Evolutionary conservation across 257 asterid genomes (phyloP).

Genomic region (Vinca minor): DNA sequence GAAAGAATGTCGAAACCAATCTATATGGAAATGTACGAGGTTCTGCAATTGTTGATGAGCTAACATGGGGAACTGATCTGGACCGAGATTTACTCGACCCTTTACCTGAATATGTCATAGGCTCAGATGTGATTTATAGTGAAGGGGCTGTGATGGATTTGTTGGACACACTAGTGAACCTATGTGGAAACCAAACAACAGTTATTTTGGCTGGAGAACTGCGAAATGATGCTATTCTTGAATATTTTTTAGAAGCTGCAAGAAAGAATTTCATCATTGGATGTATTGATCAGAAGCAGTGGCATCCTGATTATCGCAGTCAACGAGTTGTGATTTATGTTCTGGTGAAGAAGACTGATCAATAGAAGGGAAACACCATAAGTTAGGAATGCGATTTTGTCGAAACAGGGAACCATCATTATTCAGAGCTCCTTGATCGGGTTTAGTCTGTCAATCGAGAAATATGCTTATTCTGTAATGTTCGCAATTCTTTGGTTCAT

Average conservation of each 20-base stretch:
- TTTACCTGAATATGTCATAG: conserved; percentile 72
- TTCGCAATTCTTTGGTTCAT: too few species aligned
- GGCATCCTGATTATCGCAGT: conserved; percentile 86
- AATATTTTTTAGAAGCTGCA: conserved; percentile 75
- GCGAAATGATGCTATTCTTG: conserved; percentile 85
- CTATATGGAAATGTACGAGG: conserved; percentile 69
- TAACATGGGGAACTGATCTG: conserved; percentile 76
- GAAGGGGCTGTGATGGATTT: conserved; percentile 80
- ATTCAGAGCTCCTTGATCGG: too few species aligned
- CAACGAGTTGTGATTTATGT: conserved; percentile 65
- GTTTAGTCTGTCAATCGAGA: too few species aligned
- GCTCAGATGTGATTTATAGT: conserved; percentile 83
- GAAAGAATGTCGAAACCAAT: conserved; percentile 70
- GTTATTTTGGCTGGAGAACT: conserved; percentile 85
- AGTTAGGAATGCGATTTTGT: too few species aligned
- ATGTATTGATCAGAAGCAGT: conserved; percentile 56
- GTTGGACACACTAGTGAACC: conserved; percentile 55
- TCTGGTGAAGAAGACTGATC: conserved; percentile 51
- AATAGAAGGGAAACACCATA: background rate
- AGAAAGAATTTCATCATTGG: conserved; percentile 58
- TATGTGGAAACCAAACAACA: conserved; percentile 69
- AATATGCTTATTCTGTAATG: too few species aligned
- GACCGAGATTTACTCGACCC: conserved; percentile 43
- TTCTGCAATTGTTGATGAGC: conserved; percentile 65
- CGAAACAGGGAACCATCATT: too few species aligned